Conservation (phyloP, 768 basidiomycete species). For the Boletus vermiculosoides region DNA sequence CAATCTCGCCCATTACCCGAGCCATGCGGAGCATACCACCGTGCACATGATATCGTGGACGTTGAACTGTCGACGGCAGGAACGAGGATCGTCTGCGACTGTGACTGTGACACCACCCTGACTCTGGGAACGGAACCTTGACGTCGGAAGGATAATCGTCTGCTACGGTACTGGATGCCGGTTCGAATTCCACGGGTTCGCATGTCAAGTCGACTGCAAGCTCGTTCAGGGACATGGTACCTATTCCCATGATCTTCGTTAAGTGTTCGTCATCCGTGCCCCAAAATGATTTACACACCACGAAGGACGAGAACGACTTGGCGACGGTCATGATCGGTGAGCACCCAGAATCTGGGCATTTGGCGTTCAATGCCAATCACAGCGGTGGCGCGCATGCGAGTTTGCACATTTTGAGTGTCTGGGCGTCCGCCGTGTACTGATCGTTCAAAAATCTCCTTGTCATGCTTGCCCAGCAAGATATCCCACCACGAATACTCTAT, state of each 20-base stretch:
- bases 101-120: constrained; percentile 21
- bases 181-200: constrained; percentile 66
- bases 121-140: constrained; percentile 38
- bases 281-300: constrained; percentile 37
- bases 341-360: constrained; percentile 84
- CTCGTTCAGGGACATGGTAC: constrained; percentile 87
- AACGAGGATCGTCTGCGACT: constrained; percentile 27
- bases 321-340: constrained; percentile 72
- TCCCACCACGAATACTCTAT: constrained; percentile 79
- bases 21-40: constrained; percentile 82
- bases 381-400: constrained; percentile 53
- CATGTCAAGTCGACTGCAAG: constrained; percentile 85
- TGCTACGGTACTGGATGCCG: constrained; percentile 39
- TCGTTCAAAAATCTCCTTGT: constrained; percentile 77
- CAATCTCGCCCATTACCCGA: constrained; percentile 69
- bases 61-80: constrained; percentile 18
- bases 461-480: constrained; percentile 74
- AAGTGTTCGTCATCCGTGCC: not conserved
- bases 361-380: constrained; percentile 64
- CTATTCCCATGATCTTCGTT: constrained; percentile 30
- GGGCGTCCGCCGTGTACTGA: constrained; percentile 39
- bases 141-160: constrained; percentile 31
- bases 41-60: constrained; percentile 61
- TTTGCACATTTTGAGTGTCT: constrained; percentile 24
- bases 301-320: constrained; percentile 77